phyloP scores from a whole-genome alignment of 495 filamentous ascomycete species.

The Xylaria nigripes region DNA sequence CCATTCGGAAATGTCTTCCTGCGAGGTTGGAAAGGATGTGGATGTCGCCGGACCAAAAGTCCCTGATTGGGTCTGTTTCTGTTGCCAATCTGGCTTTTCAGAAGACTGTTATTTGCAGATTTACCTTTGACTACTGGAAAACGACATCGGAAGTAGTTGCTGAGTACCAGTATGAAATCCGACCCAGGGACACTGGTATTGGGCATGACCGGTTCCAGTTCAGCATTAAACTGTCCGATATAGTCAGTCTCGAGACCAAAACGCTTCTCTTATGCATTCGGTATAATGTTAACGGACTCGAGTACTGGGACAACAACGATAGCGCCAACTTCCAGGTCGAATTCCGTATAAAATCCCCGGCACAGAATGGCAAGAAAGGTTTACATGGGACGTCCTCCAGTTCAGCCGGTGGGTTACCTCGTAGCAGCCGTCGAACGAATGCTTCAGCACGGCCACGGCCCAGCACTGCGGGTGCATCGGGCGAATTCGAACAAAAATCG shows the following conservation, averaged over 20 bases:
- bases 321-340: conserved; percentile 83
- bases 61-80: conserved; percentile 68
- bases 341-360: conserved; percentile 67
- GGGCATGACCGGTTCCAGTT: conserved; percentile 87
- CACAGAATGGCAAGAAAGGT: conserved; percentile 47
- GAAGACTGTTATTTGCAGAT: conserved; percentile 79
- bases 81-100: conserved; percentile 87
- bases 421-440: conserved; percentile 58
- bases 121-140: conserved; percentile 97
- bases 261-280: conserved; percentile 86
- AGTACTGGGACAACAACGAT: conserved; percentile 93
- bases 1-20: conserved; percentile 53
- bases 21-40: conserved; percentile 76
- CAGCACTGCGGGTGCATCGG: conserved; percentile 50
- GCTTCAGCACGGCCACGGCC: conserved; percentile 50
- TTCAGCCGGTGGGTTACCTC: conserved; percentile 55
- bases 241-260: conserved; percentile 82
- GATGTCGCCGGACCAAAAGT: conserved; percentile 79
- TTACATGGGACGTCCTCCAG: conserved; percentile 45
- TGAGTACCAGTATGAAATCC: conserved; percentile 74
- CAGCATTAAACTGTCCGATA: conserved; percentile 84
- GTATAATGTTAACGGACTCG: conserved; percentile 75
- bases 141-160: conserved; percentile 90
- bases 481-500: conserved; percentile 59
- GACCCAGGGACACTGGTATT: conserved; percentile 54